Evolutionary conservation across 768 basidiomycete genomes (phyloP).

Genomic region (Termitomyces bulborhizus): DNA sequence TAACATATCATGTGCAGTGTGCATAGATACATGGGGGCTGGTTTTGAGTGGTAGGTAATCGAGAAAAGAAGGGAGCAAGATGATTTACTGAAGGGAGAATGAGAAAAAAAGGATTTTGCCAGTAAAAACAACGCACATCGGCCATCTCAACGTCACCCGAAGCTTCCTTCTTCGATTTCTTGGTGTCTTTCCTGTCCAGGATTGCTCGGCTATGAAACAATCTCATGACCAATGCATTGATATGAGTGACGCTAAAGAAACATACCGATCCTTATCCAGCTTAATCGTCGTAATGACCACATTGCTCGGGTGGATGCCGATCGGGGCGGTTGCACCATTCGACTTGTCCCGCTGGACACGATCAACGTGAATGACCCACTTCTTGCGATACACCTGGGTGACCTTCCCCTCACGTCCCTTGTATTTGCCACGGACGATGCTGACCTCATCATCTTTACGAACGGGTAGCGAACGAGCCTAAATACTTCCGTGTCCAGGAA

Average conservation of each 20-base stretch:
- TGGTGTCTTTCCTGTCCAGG: constrained; percentile 79
- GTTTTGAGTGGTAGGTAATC: constrained; percentile 37
- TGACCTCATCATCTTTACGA: constrained; percentile 97
- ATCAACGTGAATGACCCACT: constrained; percentile 98
- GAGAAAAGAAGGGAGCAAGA: constrained; percentile 16
- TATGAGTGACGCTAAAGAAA: constrained; percentile 14
- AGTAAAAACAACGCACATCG: constrained; percentile 48
- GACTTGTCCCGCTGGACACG: constrained; percentile 97
- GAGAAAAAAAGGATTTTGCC: constrained; percentile 2
- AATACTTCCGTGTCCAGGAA: background rate
- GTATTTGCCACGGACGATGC: constrained; percentile 95
- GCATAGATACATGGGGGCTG: constrained; percentile 61
- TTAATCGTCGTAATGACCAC: constrained; percentile 92
- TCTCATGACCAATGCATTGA: background rate
- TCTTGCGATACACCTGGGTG: constrained; percentile 97
- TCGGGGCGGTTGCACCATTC: constrained; percentile 88
- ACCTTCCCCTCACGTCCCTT: constrained; percentile 99
- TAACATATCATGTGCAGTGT: constrained; percentile 41
- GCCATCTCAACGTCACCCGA: constrained; percentile 67
- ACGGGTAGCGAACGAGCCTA: constrained; percentile 90
- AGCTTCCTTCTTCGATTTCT: constrained; percentile 45
- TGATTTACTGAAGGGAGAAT: constrained; percentile 23
- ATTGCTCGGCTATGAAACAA: constrained; percentile 61
- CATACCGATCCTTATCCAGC: constrained; percentile 83
- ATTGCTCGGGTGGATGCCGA: constrained; percentile 95